These are phyloP conservation scores for Hemileia vastatrix DNA, from an alignment of 1,284 basidiomycete species.

Conservation along the genomic window DNA sequence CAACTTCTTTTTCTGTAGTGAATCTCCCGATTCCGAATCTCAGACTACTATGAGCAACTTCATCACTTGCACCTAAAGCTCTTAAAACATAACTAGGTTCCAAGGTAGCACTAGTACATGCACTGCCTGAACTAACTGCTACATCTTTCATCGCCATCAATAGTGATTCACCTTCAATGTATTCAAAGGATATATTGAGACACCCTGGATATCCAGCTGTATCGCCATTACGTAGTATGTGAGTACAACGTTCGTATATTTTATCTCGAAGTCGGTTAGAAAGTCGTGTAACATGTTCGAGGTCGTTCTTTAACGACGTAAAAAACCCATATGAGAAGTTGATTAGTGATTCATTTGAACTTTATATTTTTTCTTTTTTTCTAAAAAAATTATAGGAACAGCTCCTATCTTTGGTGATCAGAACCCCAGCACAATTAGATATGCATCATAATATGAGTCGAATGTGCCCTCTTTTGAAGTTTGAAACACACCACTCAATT, in stretches of 20 bases:
- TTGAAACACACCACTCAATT: too few species aligned
- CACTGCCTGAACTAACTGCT: constrained; percentile 92
- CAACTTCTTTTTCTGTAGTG: constrained; percentile 93
- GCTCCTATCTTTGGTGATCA: too few species aligned
- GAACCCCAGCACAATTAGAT: too few species aligned
- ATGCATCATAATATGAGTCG: too few species aligned
- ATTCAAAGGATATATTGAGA: constrained; percentile 90
- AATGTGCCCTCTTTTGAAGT: too few species aligned
- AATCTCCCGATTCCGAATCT: constrained; percentile 97
- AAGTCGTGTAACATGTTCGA: constrained; percentile 63
- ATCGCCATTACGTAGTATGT: constrained; percentile 92
- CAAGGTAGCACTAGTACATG: constrained; percentile 94
- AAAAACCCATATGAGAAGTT: too few species aligned
- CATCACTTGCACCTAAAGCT: constrained; percentile 91
- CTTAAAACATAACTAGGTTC: constrained; percentile 98
- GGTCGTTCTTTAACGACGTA: too few species aligned
- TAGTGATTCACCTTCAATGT: constrained; percentile 94
- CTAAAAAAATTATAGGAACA: too few species aligned
- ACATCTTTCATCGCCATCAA: constrained; percentile 99
- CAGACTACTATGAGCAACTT: constrained; percentile 96
- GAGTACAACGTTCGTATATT: constrained; percentile 73
- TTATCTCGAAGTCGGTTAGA: constrained; percentile 72
- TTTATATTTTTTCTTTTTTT: too few species aligned
- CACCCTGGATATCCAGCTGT: constrained; percentile 68
- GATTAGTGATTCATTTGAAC: too few species aligned